Evolutionary conservation across 2,329 filamentous ascomycete genomes (phyloP).

Genomic region (Phialocephala subalpina): DNA sequence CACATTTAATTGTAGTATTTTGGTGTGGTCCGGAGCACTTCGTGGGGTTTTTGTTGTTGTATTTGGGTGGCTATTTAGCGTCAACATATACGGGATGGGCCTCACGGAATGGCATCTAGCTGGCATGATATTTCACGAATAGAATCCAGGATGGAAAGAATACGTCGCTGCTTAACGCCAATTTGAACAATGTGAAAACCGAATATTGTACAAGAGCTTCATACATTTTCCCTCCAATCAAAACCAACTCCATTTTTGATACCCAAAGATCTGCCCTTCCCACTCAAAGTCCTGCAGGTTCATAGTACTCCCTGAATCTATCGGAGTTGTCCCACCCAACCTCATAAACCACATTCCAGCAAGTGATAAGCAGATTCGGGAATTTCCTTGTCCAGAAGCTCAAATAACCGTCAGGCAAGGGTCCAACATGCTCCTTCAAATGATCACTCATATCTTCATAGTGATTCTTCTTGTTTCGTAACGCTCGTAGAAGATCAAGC

Average conservation of each 20-base stretch:
- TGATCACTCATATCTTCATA: slow-evolving; percentile 94
- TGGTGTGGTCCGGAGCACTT: too few species aligned
- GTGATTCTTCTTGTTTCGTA: slow-evolving; percentile 97
- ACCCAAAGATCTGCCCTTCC: not conserved
- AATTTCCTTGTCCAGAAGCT: slow-evolving; percentile 74
- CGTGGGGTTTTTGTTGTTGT: too few species aligned
- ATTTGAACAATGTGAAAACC: not conserved
- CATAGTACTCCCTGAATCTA: slow-evolving; percentile 76
- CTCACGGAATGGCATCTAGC: too few species aligned
- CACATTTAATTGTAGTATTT: not conserved
- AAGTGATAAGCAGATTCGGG: slow-evolving; percentile 71
- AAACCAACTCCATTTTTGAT: not conserved
- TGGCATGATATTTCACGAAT: too few species aligned
- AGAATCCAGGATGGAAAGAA: not conserved
- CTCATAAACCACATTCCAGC: slow-evolving; percentile 67
- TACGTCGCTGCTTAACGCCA: not conserved
- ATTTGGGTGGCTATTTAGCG: too few species aligned
- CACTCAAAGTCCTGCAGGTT: slow-evolving; percentile 45
- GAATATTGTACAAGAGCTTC: not conserved
- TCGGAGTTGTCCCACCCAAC: slow-evolving; percentile 59
- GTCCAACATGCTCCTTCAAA: slow-evolving; percentile 73
- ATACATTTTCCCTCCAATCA: not conserved
- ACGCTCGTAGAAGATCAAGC: slow-evolving; percentile 84
- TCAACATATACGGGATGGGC: too few species aligned
- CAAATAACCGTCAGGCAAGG: slow-evolving; percentile 70